Evolutionary conservation across 768 basidiomycete species (phyloP), one percentile per base, ranked within the genome.

Genomic region (Xanthoconium purpureum): DNA sequence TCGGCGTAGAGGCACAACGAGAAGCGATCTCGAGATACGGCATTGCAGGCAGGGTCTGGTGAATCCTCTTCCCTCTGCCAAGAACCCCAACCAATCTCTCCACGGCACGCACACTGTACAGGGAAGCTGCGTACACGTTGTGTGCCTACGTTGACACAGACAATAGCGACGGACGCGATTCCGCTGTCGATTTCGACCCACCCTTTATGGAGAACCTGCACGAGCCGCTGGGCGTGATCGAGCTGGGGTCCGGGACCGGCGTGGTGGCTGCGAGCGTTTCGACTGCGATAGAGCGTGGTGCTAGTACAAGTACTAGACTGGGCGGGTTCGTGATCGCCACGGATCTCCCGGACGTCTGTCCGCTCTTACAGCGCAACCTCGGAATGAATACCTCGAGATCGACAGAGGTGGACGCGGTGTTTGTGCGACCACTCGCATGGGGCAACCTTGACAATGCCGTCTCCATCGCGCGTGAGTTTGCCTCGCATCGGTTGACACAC

Each of bases 41-140:
- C 6, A 94, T 94, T 54, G 92, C 91, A 9, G 89, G 91, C 33
- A 78, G 89, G 71, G 84, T 94, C 46, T 94, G 91, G 92, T 89
- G 77, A 76, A 68, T 66, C 38, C 36, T 55, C 33, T 59, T 66
- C 49, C 54, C 62, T 54, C 50, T 24, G 24, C 24, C 24, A 24
- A 54, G 47, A 24, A 32, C 40, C 39, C 11, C 30, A 37, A 52
- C 61, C 53, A 35, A 63, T 53, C 6, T 13, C 6, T 4, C 18
- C 33, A 24, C 28, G 12, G 44, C 43, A 42, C 30, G 29, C 50
- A 47, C 61, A 28, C 57, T 38, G 51, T 66, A 91, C 13, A 36
- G 89, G 91, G 89, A 92, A 72, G 86, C 88, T 28, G 83, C 88
- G 5, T 84, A 87, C 65, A 71, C 78, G 7, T 69, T 91, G 57